phyloP scores from a whole-genome alignment of 2,329 filamentous ascomycete species.

The Huntiella abstrusa region DNA sequence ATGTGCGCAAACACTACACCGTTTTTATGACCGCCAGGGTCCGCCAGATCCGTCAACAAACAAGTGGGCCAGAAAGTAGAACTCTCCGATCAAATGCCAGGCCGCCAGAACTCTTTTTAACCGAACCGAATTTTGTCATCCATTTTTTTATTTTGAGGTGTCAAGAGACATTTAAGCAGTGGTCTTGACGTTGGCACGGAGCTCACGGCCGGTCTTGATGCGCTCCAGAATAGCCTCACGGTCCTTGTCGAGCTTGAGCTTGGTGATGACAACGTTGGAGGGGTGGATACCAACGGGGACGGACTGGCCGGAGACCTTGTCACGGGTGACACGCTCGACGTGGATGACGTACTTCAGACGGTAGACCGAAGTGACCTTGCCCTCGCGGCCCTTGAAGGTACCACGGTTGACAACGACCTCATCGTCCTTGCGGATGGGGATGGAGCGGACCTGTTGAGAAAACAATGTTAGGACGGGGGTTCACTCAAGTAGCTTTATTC shows the following conservation, averaged over 20 bases:
- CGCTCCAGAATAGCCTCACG: slow-evolving; percentile 75
- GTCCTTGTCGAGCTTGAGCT: slow-evolving; percentile 97
- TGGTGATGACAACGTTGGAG: slow-evolving; percentile 95
- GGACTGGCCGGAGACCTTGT: slow-evolving; percentile 94
- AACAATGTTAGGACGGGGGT: slow-evolving; percentile 1
- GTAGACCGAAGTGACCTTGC: slow-evolving; percentile 96
- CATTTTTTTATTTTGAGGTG: slow-evolving; percentile 3
- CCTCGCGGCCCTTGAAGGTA: slow-evolving; percentile 91
- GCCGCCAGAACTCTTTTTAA: no score
- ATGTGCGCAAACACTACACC: slow-evolving; percentile 1
- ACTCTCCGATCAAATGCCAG: neutral
- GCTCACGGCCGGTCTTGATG: slow-evolving; percentile 64
- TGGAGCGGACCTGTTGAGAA: slow-evolving; percentile 59
- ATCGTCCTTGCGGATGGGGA: slow-evolving; percentile 95
- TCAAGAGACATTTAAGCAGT: slow-evolving; percentile 18
- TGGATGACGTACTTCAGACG: slow-evolving; percentile 96
- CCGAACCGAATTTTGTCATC: no score
- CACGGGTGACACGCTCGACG: slow-evolving; percentile 87
- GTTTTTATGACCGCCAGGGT: slow-evolving; percentile 6
- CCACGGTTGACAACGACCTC: slow-evolving; percentile 87
- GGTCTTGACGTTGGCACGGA: slow-evolving; percentile 51
- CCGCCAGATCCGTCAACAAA: neutral
- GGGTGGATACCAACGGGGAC: slow-evolving; percentile 89
- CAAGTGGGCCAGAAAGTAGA: no score
- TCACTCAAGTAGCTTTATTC: neutral